Percentiles rank a stretch among this genome's conserved stretches.
Evolutionary conservation across 306 rosid species (phyloP).

Genomic region (Cucumis melo): DNA sequence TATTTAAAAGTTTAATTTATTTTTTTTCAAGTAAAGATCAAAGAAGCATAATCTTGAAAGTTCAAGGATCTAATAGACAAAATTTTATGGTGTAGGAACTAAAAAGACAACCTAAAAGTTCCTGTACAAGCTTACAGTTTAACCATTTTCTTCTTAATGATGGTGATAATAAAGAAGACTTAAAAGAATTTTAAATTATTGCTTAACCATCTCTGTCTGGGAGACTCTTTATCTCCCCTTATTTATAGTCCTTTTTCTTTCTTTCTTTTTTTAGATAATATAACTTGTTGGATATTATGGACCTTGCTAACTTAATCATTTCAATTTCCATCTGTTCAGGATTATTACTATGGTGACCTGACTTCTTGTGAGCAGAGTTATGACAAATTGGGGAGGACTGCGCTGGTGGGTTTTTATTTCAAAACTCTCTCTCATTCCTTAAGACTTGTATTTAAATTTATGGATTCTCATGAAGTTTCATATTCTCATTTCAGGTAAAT

Average conservation of each 20-base stretch:
- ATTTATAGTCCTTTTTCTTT: background rate
- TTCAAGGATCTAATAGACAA: background rate
- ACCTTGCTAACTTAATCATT: background rate
- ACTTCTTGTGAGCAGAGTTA: slow-evolving; percentile 53
- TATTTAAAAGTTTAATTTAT: background rate
- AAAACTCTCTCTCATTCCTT: slow-evolving; percentile 4
- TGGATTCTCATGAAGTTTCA: background rate
- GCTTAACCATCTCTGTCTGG: background rate
- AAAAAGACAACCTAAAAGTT: background rate
- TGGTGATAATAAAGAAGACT: background rate
- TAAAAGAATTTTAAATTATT: background rate
- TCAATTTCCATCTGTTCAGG: slow-evolving; percentile 32
- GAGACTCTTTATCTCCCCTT: background rate
- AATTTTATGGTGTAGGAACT: background rate
- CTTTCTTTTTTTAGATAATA: background rate
- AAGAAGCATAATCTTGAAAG: background rate
- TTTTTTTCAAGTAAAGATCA: background rate
- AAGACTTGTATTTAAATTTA: background rate
- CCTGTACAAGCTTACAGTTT: background rate
- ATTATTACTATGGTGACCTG: slow-evolving; percentile 74
- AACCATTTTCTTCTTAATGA: background rate
- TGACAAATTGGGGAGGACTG: slow-evolving; percentile 85
- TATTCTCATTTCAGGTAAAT: slow-evolving; percentile 52
- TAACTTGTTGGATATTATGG: background rate
- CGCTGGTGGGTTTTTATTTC: slow-evolving; percentile 50